Evolutionary conservation across 148 eudicot genomes (phyloP), one percentile per base, ranked within the genome.

Genomic region (Camellia granthamiana): DNA sequence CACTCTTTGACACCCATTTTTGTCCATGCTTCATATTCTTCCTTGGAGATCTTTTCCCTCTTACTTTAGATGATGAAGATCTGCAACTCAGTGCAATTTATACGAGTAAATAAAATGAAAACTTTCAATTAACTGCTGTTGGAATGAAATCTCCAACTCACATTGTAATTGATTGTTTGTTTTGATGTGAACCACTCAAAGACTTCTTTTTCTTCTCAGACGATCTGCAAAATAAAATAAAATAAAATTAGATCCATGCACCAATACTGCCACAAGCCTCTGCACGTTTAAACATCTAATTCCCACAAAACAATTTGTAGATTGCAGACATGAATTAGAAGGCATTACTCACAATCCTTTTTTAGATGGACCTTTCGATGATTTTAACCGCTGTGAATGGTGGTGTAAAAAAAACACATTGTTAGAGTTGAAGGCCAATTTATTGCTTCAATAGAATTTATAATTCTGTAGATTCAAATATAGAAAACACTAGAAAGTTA

Each of bases 41-140:
- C 81, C 86, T 79, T 65, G 86, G 92, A 79, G 94, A 87, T 81
- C 86, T 86, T 84, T 88, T 93, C 67, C 93, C 88, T 86, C 84
- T 91, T n/a, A 52, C 85, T 73, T 83, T 83, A 77, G 92, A 84
- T 58, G 89, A 68, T 51, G 81, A 59, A 78, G 91, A 86, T 80
- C 97, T 91, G 89, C 69, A 78, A 81, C 66, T 78, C 68, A 82
- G 47, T 47, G 70, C 62, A 69, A 60, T 51, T 47, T 69, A 80
- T 23, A 70, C 49, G 78, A 82, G 80, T 9, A 18, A 72, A 44
- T 72, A 41, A 68, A 64, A 72, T 16, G 30, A 63, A 38, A 75
- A 0, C 11, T 54, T 30, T 30, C 38, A 7, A 44, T 76, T 43
- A 12, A 4, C 75, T 74, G 69, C 70, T 73, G 14, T 76, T 3